Base-by-base conservation (phyloP, 2,329 filamentous ascomycete species). In the Emydomyces testavorans region DNA sequence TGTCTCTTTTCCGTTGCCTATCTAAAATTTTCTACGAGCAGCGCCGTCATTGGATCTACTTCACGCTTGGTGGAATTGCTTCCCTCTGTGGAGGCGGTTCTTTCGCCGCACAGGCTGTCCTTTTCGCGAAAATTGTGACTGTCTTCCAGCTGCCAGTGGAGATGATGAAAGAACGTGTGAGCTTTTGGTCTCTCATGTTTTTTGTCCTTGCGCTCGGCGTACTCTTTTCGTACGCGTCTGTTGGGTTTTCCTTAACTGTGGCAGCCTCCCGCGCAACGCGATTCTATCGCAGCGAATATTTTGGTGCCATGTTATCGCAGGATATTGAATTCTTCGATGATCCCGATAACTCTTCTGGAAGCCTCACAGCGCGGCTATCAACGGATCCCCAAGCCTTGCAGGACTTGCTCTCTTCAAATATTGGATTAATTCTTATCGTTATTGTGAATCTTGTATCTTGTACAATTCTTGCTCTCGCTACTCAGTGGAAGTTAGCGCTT, bases 401-500 rank as follows among this genome's bases (percentile, higher is more conserved):
- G 7, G 60, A 57, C 2, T 74, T 93, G 23, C 84, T 83, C 52
- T 88, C 87, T 26, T 77, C 79, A 29, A 93, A 85, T 0, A 75
- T 94, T 0, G 86, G 86, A 39, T 89, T 88, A 6, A 74, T 94
- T 46, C 69, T 90, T 37, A 81, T 85, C 58, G 82, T 88, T 11
- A 62, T 69, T 2, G 85, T 85, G 0, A 94, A 86, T 0, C 73
- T 94, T 2, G 59, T 90, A 41, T 75, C 79, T 1, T 81, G 84
- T 15, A 77, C 84, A 40, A 66, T 73, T 8, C 64, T 89, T 13
- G 75, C 79, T 11, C 66, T 83, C n/a, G 74, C 75, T 10, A 75
- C 87, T 46, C 83, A 82, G 2, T 92, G 85, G 85, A 89, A 89
- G 62, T 72, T 92, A 11, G 81, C 82, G 4, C 73, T 90, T 0